Evolutionary conservation across 108 stramenopile species (phyloP).

Genomic region (Aurantiochytrium sp.): DNA sequence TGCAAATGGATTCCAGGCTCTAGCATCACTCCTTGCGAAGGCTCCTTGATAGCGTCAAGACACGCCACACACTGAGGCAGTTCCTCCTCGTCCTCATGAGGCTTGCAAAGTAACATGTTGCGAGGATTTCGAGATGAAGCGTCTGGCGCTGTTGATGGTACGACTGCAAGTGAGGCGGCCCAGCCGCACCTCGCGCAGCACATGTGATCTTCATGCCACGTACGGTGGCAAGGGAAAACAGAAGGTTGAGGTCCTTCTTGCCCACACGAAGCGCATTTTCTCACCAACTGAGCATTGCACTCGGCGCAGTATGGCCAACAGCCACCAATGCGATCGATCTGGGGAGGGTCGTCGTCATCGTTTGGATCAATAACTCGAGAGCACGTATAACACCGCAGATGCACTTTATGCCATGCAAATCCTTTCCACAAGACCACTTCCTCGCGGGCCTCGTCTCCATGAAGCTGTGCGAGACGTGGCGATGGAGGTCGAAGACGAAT

Average conservation of each 20-base stretch:
- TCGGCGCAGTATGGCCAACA: not conserved
- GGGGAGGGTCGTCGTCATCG: not conserved
- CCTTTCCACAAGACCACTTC: not conserved
- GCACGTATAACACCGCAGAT: not conserved
- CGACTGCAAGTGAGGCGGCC: too few relatives aligned
- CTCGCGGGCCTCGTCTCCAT: not conserved
- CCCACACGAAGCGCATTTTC: not conserved
- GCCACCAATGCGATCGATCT: not conserved
- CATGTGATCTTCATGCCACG: not conserved
- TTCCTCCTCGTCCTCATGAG: not conserved
- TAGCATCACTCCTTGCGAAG: not conserved
- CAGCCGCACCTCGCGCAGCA: not conserved
- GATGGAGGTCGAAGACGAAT: not conserved
- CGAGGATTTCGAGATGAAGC: too few relatives aligned
- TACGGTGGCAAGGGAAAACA: not conserved
- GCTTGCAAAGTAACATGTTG: not conserved
- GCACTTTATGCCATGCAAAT: not conserved
- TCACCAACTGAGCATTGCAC: not conserved
- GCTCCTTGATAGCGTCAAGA: not conserved
- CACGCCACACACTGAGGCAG: not conserved
- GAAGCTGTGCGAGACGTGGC: not conserved
- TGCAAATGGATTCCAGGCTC: not conserved
- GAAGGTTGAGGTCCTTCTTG: not conserved
- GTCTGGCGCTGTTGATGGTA: too few relatives aligned
- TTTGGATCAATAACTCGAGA: not conserved